A percentile compares a stretch with the other conserved stretches of the same genome.
Evolutionary conservation across 208 protist species (phyloP).

Genomic region (Crithidia thermophila): DNA sequence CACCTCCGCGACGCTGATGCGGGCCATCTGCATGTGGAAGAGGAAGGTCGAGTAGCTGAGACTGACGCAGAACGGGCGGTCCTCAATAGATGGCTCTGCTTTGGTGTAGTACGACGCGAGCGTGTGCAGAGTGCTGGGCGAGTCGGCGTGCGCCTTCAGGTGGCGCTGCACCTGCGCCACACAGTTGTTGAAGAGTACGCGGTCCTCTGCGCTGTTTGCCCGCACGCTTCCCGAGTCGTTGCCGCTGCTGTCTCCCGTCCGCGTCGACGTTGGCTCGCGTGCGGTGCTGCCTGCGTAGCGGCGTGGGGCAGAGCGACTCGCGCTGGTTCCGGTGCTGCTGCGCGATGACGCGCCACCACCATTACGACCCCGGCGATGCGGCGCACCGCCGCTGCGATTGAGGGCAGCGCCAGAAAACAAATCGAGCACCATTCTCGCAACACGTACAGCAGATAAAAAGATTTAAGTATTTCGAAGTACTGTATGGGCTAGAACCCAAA

Average conservation of each 20-base stretch:
- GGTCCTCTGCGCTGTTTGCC: constrained; percentile 40
- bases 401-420: constrained; percentile 34
- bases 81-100: constrained; percentile 73
- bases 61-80: constrained; percentile 84
- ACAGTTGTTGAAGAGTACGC: constrained; percentile 74
- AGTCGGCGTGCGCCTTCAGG: constrained; percentile 69
- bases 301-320: constrained; percentile 4
- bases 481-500: neutral
- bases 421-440: constrained; percentile 30
- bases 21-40: constrained; percentile 92
- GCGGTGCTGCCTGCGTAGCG: constrained; percentile 13
- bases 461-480: neutral
- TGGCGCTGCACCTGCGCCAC: constrained; percentile 84
- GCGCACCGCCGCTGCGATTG: constrained; percentile 14
- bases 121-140: constrained; percentile 79
- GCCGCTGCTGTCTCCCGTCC: no score
- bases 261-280: no score
- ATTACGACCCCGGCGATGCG: constrained; percentile 2
- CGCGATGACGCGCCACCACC: constrained; percentile 14
- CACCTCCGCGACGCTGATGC: constrained; percentile 77
- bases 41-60: constrained; percentile 91
- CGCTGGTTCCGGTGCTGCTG: constrained; percentile 15
- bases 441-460: neutral
- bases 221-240: no score
- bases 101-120: constrained; percentile 90